These are phyloP conservation scores for Talaromyces sp. DNA, from an alignment of 2,329 filamentous ascomycete species.

Conservation along the genomic window DNA sequence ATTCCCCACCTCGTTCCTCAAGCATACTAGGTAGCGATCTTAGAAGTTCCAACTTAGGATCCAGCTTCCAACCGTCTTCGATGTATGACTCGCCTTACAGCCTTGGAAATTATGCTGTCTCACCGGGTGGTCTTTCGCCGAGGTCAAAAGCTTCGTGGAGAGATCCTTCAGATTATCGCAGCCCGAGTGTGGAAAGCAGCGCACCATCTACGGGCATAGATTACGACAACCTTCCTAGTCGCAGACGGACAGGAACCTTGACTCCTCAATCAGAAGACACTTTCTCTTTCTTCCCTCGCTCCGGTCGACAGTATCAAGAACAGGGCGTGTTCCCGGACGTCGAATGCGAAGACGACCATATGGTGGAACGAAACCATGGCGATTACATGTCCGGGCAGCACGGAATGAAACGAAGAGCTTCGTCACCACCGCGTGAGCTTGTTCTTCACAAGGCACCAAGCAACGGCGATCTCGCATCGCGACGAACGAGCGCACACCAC, in stretches of 20 bases:
- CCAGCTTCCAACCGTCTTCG: conserved; percentile 17
- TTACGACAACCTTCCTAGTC: conserved; percentile 34
- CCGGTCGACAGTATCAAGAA: conserved; percentile 63
- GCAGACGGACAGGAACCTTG: conserved; percentile 52
- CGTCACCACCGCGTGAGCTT: conserved; percentile 60
- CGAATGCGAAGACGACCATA: conserved; percentile 43
- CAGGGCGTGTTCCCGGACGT: conserved; percentile 55
- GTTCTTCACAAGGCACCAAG: conserved; percentile 37
- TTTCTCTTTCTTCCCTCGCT: conserved; percentile 50
- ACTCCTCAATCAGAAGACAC: conserved; percentile 51
- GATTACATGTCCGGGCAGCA: conserved; percentile 41
- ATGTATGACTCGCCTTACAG: conserved; percentile 27
- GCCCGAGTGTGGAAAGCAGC: conserved; percentile 46
- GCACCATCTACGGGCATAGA: conserved; percentile 44
- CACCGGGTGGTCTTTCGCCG: conserved; percentile 43
- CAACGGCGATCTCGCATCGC: conserved; percentile 55
- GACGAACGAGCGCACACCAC: conserved; percentile 55
- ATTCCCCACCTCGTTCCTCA: conserved; percentile 52
- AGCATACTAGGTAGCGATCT: conserved; percentile 34
- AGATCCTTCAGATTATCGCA: conserved; percentile 43
- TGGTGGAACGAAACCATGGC: background rate
- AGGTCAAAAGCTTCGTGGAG: conserved; percentile 42
- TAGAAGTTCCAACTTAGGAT: conserved; percentile 26
- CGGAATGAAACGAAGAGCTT: conserved; percentile 64
- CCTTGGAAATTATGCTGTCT: conserved; percentile 36